Evolutionary conservation across 2,329 filamentous ascomycete species (phyloP).

Genomic region (Ophiostoma tasmaniense): DNA sequence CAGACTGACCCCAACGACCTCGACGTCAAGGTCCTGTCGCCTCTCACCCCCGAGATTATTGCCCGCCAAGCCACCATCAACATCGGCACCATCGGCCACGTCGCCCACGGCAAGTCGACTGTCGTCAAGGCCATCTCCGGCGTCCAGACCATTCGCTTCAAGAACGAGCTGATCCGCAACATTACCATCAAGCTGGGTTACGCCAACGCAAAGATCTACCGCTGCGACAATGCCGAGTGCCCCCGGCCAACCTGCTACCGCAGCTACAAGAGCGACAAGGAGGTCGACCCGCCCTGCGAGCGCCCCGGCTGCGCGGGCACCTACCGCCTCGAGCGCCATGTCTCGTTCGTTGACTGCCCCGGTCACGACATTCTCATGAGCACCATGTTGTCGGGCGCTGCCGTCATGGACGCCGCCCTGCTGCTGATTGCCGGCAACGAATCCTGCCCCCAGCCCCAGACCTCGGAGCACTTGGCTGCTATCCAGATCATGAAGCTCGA

Average conservation of each 20-base stretch:
- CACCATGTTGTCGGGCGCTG: slow-evolving; percentile 98
- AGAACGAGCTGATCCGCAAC: slow-evolving; percentile 98
- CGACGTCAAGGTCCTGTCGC: slow-evolving; percentile 70
- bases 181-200: slow-evolving; percentile 99
- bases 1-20: slow-evolving; percentile 90
- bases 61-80: slow-evolving; percentile 97
- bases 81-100: slow-evolving; percentile 96
- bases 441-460: slow-evolving; percentile 95
- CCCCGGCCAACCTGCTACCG: slow-evolving; percentile 91
- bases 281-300: slow-evolving; percentile 93
- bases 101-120: slow-evolving; percentile 97
- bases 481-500: slow-evolving; percentile 99
- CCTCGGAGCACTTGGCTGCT: slow-evolving; percentile 94
- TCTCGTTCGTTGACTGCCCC: slow-evolving; percentile 98
- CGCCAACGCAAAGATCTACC: slow-evolving; percentile 98
- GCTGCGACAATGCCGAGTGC: slow-evolving; percentile 88
- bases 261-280: slow-evolving; percentile 98
- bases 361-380: slow-evolving; percentile 99
- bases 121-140: slow-evolving; percentile 99
- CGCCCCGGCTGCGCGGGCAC: slow-evolving; percentile 81
- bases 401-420: slow-evolving; percentile 97
- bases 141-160: slow-evolving; percentile 97
- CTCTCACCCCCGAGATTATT: slow-evolving; percentile 93
- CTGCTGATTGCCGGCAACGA: slow-evolving; percentile 97
- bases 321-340: slow-evolving; percentile 82